Evolutionary conservation across 23 red algal genomes (phyloP).

Genomic region (Gracilaria domingensis): DNA sequence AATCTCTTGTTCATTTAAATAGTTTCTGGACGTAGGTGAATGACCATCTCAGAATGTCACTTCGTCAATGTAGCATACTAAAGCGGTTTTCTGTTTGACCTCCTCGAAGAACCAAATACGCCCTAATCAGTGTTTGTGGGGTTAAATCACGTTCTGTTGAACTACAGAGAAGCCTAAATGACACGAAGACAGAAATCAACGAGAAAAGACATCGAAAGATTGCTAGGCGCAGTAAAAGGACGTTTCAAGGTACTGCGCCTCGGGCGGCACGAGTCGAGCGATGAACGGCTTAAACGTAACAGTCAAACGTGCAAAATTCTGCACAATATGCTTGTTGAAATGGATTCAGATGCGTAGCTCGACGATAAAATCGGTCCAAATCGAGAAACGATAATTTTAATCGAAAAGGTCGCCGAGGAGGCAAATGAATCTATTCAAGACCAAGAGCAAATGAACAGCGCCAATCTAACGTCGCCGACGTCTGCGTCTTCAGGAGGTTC

Average conservation of each 20-base stretch:
- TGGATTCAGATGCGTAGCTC: conserved; percentile 8
- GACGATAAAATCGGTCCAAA: not conserved
- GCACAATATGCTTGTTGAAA: conserved; percentile 51
- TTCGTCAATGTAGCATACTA: not conserved
- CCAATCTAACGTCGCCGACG: too few relatives aligned
- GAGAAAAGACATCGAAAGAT: conserved; percentile 39
- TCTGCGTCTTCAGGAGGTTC: not conserved
- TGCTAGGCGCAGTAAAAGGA: conserved; percentile 54
- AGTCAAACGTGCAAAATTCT: conserved; percentile 52
- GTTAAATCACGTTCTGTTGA: not conserved
- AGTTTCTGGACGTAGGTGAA: not conserved
- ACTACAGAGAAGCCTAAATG: conserved; percentile 10
- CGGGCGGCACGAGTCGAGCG: conserved; percentile 17
- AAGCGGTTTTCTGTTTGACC: not conserved
- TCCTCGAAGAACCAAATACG: not conserved
- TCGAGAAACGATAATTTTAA: not conserved
- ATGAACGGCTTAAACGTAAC: conserved; percentile 17
- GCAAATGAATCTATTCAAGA: too few relatives aligned
- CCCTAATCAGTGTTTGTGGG: conserved; percentile 30
- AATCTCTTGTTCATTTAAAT: conserved; percentile 45
- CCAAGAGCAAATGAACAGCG: not conserved
- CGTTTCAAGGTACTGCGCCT: conserved; percentile 26
- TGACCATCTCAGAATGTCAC: conserved; percentile 25
- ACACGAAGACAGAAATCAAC: conserved; percentile 1
- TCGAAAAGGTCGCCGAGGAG: not conserved